Evolutionary conservation across 805 yeast genomes (phyloP).

Genomic region (Metschnikowia drakensbergensis): DNA sequence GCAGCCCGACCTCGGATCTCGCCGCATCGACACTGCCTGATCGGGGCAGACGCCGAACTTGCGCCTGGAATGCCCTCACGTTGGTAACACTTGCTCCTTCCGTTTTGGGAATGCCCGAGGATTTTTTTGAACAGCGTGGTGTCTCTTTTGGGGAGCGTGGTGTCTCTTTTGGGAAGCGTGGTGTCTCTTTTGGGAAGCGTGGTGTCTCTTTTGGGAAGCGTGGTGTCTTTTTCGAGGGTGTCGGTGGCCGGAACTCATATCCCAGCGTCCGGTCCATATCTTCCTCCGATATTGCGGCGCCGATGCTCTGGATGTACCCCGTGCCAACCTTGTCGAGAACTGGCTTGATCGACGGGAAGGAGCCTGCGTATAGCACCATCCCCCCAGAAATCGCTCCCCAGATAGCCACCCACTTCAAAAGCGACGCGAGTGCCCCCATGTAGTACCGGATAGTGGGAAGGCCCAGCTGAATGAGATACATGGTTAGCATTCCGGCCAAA

Average conservation of each 20-base stretch:
- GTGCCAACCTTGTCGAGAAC: not conserved
- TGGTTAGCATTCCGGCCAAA: slow-evolving; percentile 24
- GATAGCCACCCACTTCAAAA: slow-evolving; percentile 22
- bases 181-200: no score
- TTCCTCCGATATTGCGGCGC: not conserved
- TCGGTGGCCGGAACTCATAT: not conserved
- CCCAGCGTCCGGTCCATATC: not conserved
- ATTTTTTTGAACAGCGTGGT: not conserved
- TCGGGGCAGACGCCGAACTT: not conserved
- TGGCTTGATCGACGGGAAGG: not conserved
- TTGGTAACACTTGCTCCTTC: not conserved
- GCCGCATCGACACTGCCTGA: not conserved
- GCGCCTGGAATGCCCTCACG: slow-evolving; percentile 2
- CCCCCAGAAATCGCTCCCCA: slow-evolving; percentile 25
- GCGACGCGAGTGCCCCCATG: slow-evolving; percentile 17
- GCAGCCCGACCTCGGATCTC: not conserved
- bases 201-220: not conserved
- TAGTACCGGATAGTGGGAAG: slow-evolving; percentile 23
- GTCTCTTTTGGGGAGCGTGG: no score
- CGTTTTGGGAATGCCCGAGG: not conserved
- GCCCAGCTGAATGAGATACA: slow-evolving; percentile 21
- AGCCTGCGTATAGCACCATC: slow-evolving; percentile 30
- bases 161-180: no score
- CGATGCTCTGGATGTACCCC: not conserved
- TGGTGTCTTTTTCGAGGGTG: not conserved